Evolutionary conservation across 305 asterid genomes (phyloP).

Genomic region (Fraxinus velutina): DNA sequence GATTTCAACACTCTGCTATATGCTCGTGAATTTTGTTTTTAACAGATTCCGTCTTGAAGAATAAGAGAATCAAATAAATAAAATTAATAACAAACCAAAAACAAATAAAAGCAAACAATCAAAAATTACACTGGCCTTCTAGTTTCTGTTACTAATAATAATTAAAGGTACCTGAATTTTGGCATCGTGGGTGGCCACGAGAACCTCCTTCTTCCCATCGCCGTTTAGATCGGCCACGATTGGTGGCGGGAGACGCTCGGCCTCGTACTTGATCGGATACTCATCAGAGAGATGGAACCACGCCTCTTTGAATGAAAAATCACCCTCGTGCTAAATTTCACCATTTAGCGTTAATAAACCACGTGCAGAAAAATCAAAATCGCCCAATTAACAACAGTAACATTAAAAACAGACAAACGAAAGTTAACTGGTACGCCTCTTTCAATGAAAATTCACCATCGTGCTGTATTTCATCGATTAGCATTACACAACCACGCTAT

Average conservation of each 20-base stretch:
- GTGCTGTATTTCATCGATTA: background rate
- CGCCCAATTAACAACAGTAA: background rate
- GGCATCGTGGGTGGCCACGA: slow-evolving; percentile 93
- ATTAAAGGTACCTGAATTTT: slow-evolving; percentile 63
- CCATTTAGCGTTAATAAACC: background rate
- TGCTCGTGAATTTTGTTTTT: background rate
- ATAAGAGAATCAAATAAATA: background rate
- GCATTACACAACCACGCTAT: background rate
- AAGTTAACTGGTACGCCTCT: background rate
- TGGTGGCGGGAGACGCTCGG: slow-evolving; percentile 93
- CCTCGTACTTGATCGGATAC: slow-evolving; percentile 85
- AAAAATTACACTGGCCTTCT: background rate
- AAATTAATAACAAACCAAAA: background rate
- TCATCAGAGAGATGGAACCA: slow-evolving; percentile 92
- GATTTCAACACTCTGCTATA: background rate
- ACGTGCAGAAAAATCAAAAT: background rate
- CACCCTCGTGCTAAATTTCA: slow-evolving; percentile 74
- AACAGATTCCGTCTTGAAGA: background rate
- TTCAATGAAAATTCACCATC: background rate
- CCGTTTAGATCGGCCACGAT: slow-evolving; percentile 93
- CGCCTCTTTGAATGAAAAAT: slow-evolving; percentile 92
- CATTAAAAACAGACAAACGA: background rate
- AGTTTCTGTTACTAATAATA: background rate
- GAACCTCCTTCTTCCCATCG: slow-evolving; percentile 85
- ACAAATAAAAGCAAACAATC: background rate